phyloP scores from a whole-genome alignment of 1,284 basidiomycete genomes.

The Ganoderma sp. region DNA sequence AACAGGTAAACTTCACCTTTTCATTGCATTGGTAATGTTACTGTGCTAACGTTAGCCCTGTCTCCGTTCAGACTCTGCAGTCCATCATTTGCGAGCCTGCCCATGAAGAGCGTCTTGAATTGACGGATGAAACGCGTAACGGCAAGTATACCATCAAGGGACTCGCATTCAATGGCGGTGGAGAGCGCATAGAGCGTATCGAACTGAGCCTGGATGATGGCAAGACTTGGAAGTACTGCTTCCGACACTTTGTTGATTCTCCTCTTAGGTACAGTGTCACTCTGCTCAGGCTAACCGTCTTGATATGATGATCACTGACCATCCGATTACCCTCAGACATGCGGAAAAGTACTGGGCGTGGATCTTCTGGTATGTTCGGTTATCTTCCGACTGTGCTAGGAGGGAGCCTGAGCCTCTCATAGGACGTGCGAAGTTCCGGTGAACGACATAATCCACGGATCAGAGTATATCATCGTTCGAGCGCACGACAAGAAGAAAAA shows the following conservation, averaged over 20 bases:
- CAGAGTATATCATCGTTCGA: conserved; percentile 30
- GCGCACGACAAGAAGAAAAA: conserved; percentile 35
- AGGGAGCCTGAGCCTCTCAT: not conserved
- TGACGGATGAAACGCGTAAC: conserved; percentile 11
- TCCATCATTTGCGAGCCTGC: conserved; percentile 35
- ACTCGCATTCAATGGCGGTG: conserved; percentile 34
- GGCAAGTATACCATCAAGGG: conserved; percentile 31
- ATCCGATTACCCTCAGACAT: conserved; percentile 21
- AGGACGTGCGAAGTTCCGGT: conserved; percentile 36
- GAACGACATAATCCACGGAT: conserved; percentile 26
- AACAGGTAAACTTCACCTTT: conserved; percentile 23
- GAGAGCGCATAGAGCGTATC: conserved; percentile 31
- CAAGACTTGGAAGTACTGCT: conserved; percentile 35
- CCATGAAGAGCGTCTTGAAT: conserved; percentile 29
- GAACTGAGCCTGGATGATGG: conserved; percentile 36
- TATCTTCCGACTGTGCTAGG: not conserved
- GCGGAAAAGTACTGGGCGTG: conserved; percentile 38
- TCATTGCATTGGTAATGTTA: too few species aligned
- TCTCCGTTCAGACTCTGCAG: conserved; percentile 28
- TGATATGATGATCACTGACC: not conserved
- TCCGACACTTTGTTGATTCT: conserved; percentile 30
- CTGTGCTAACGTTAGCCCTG: not conserved
- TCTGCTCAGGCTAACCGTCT: not conserved
- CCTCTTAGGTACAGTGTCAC: conserved; percentile 25
- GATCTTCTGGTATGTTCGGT: conserved; percentile 33